These are phyloP conservation scores for Lenwebbia sp. DNA, from an alignment of 345 rosid genomes.

Conservation along the genomic window DNA sequence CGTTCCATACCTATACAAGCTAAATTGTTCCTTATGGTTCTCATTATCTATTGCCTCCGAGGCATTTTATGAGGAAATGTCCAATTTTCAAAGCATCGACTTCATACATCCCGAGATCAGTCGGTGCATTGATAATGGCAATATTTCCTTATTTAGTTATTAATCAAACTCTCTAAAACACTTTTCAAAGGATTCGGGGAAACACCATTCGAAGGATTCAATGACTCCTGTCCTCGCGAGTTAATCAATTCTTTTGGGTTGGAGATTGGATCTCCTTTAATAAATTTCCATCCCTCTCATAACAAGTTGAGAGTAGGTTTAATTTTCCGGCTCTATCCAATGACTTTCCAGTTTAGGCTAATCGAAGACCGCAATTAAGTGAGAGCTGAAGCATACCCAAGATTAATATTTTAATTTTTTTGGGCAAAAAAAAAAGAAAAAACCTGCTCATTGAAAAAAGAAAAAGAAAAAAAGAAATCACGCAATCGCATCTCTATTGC, in stretches of 20 bases:
- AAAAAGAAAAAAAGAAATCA: accelerated
- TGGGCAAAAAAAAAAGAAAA: too few relatives aligned
- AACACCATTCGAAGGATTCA: too few relatives aligned
- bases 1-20: neutral
- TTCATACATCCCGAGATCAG: accelerated
- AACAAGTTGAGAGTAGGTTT: neutral
- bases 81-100: neutral
- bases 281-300: too few relatives aligned
- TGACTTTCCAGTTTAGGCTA: neutral
- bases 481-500: neutral
- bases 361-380: neutral
- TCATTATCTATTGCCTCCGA: neutral
- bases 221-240: too few relatives aligned
- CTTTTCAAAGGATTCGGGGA: too few relatives aligned
- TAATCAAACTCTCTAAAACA: accelerated
- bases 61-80: neutral
- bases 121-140: too few relatives aligned
- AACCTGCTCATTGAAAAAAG: neutral
- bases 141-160: too few relatives aligned
- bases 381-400: neutral
- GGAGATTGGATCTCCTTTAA: too few relatives aligned
- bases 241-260: too few relatives aligned
- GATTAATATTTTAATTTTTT: too few relatives aligned
- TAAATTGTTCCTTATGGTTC: neutral
- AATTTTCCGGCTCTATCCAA: neutral